Conservation (phyloP, 1,284 basidiomycete genomes). For the Leccinum subrobustum region DNA sequence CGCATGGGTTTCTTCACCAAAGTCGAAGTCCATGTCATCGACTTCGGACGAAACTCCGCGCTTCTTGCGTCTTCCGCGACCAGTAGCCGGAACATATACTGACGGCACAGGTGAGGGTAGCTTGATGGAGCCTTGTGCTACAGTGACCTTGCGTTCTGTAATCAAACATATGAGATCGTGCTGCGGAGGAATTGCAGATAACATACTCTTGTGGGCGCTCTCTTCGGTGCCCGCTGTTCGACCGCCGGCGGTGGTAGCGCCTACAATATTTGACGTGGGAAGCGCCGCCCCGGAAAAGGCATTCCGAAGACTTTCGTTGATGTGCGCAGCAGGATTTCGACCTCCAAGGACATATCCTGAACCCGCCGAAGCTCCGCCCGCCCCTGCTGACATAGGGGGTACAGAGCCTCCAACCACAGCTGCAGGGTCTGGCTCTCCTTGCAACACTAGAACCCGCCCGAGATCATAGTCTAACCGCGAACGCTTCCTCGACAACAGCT, state of each 20-base stretch:
- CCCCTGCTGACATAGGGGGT: constrained; percentile 21
- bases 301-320: constrained; percentile 49
- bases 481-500: constrained; percentile 50
- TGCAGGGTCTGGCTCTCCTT: constrained; percentile 49
- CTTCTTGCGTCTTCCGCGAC: constrained; percentile 40
- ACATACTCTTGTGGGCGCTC: constrained; percentile 33
- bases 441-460: constrained; percentile 49
- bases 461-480: constrained; percentile 59
- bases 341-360: constrained; percentile 32
- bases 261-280: constrained; percentile 16
- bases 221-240: constrained; percentile 27
- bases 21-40: constrained; percentile 36
- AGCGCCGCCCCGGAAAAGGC: constrained; percentile 36
- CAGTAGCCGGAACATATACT: constrained; percentile 26
- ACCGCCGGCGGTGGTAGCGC: constrained; percentile 5
- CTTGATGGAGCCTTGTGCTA: constrained; percentile 34
- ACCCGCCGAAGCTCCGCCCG: constrained; percentile 16
- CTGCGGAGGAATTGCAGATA: neutral
- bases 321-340: constrained; percentile 44
- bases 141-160: constrained; percentile 33
- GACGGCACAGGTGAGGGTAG: constrained; percentile 39
- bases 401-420: constrained; percentile 26
- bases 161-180: constrained; percentile 4
- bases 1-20: constrained; percentile 33
- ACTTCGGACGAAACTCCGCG: constrained; percentile 37